phyloP scores from a whole-genome alignment of 2,329 filamentous ascomycete genomes.

The Xylariales sp. region DNA sequence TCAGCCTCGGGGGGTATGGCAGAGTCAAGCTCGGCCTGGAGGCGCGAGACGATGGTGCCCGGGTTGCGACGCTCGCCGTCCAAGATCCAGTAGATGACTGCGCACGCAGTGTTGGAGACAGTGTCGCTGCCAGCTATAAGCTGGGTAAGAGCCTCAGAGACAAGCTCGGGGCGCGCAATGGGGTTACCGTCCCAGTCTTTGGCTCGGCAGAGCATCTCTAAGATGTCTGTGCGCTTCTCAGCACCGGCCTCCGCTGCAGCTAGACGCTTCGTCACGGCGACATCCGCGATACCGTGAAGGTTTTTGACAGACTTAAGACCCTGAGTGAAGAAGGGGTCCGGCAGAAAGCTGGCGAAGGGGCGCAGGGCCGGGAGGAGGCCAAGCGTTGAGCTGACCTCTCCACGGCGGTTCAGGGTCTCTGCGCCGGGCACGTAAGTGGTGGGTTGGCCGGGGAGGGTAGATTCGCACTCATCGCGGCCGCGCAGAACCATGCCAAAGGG shows the following conservation, averaged over 20 bases:
- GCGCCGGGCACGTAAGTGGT: slow-evolving; percentile 2
- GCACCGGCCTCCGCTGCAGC: neutral
- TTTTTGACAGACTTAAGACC: slow-evolving; percentile 2
- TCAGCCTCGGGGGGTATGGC: slow-evolving; percentile 1
- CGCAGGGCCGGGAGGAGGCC: slow-evolving; percentile 1
- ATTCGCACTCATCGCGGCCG: slow-evolving; percentile 5
- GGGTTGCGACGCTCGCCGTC: slow-evolving; percentile 1
- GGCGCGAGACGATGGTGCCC: neutral
- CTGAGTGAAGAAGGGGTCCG: slow-evolving; percentile 4
- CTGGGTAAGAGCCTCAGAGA: slow-evolving; percentile 5
- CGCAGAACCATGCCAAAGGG: slow-evolving; percentile 5
- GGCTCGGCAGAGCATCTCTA: slow-evolving; percentile 3
- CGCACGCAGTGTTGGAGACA: slow-evolving; percentile 5
- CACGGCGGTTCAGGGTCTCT: slow-evolving; percentile 5
- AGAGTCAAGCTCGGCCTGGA: slow-evolving; percentile 2
- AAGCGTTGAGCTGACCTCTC: slow-evolving; percentile 4
- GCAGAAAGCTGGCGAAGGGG: slow-evolving; percentile 1
- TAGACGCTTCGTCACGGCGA: slow-evolving; percentile 3
- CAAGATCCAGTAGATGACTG: slow-evolving; percentile 5
- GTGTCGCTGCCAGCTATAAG: slow-evolving; percentile 6
- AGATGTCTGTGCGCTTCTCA: neutral
- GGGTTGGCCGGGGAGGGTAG: neutral
- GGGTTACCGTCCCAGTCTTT: slow-evolving; percentile 2
- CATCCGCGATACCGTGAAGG: slow-evolving; percentile 4
- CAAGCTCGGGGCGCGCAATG: neutral